Base-by-base conservation (phyloP, 1,139 yeast genomes). In the Scheffersomyces quercinus region DNA sequence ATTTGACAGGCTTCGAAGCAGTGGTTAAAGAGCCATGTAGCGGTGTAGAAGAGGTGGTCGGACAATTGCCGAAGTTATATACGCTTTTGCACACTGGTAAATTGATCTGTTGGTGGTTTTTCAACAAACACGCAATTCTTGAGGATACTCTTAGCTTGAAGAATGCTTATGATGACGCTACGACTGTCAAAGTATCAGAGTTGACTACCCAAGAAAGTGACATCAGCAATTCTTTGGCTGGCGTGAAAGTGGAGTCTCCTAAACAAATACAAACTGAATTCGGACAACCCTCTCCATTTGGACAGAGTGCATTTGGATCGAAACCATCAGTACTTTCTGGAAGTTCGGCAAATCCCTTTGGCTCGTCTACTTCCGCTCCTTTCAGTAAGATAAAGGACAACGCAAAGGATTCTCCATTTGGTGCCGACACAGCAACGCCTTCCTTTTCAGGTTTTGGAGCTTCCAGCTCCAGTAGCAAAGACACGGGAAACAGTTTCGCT, bases 71-170 rank as follows among this genome's bases (percentile, higher is more conserved):
- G 0, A 71, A 85, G 36, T 46, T 87, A 8, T 78, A 85, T 70
- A 68, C 79, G 3, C 63, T 87, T 44, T 83, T 85, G 38, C 76
- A 83, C 52, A 77, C 78, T 44, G 96, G 95, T 28, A 67, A 64
- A 15, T 59, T 88, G 28, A 62, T 80, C 38, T 73, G 79, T 3
- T 86, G 93, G 88, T 79, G 87, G 67, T 56, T 88, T 2, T 82
- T 81, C 56, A 79, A 82, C 48, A 65, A 75, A 12, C 52, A 62
- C 3, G 82, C 77, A 2, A 64, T 82, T 12, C 71, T 74, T 40
- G 51, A 64, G 4, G 49, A 53, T 9, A 42, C 49, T 3, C 56
- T 62, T 2, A 55, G 59, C 28, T 60, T 70, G 39, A 41, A 54
- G 5, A 48, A 52, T 3, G 60, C 66, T 1, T 32, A 49, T 31